phyloP scores from a whole-genome alignment of 441 rosid genomes.

The California macrophylla region DNA sequence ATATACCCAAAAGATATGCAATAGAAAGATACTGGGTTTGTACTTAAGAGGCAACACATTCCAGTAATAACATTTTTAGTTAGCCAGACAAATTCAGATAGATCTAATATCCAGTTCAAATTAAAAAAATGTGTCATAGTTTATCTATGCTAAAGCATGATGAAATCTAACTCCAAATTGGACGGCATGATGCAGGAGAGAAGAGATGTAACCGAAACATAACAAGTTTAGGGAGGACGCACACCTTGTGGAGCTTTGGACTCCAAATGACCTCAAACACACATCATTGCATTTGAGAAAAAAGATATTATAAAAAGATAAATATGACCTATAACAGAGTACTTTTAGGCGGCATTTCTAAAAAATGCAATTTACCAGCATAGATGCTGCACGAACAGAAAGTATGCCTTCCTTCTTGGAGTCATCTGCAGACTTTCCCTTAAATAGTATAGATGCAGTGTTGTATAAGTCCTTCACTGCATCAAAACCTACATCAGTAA shows the following conservation, averaged over 20 bases:
- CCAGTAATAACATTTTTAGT: background rate
- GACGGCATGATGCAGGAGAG: background rate
- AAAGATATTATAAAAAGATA: background rate
- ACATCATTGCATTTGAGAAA: background rate
- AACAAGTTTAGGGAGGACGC: background rate
- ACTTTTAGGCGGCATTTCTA: background rate
- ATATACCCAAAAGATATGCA: background rate
- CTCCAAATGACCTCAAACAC: background rate
- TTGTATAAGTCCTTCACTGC: slow-evolving; percentile 42
- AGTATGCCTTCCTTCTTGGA: slow-evolving; percentile 64
- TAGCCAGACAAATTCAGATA: background rate
- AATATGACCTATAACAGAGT: background rate
- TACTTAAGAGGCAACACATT: background rate
- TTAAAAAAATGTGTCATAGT: background rate
- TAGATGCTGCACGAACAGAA: slow-evolving; percentile 82
- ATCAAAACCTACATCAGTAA: slow-evolving; percentile 38
- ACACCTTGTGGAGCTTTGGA: background rate
- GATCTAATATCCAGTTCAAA: background rate
- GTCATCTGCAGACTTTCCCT: slow-evolving; percentile 46
- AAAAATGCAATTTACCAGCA: slow-evolving; percentile 58
- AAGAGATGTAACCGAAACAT: background rate
- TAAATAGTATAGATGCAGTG: slow-evolving; percentile 43
- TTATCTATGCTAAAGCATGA: background rate
- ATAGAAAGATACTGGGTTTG: background rate
- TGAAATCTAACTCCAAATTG: background rate